Conservation (phyloP, 2,329 filamentous ascomycete genomes). For the Penicillium sp. region DNA sequence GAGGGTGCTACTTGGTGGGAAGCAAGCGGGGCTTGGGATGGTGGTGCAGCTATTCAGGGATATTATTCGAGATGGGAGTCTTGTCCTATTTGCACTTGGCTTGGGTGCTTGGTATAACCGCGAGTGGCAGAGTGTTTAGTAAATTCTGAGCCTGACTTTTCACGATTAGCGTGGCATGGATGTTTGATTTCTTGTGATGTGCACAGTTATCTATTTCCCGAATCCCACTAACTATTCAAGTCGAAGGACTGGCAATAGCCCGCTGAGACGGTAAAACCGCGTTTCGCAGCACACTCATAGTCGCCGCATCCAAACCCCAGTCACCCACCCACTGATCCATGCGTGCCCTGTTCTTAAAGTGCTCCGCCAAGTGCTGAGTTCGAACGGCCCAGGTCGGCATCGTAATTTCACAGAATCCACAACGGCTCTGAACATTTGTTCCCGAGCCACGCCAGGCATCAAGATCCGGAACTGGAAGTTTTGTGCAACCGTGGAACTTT, state of each 20-base stretch:
- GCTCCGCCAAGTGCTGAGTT: conserved; percentile 56
- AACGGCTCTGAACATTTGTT: conserved; percentile 55
- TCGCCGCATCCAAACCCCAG: conserved; percentile 48
- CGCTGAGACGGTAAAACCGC: conserved; percentile 36
- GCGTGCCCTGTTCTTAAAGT: conserved; percentile 55
- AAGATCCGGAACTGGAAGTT: conserved; percentile 52
- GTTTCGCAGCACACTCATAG: conserved; percentile 37
- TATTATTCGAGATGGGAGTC: conserved; percentile 46
- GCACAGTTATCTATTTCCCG: background rate
- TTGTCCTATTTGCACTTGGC: conserved; percentile 50
- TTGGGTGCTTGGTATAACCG: conserved; percentile 45
- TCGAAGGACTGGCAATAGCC: background rate
- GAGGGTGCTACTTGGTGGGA: conserved; percentile 35
- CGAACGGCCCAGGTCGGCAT: conserved; percentile 56
- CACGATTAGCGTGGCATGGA: conserved; percentile 12
- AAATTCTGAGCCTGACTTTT: background rate
- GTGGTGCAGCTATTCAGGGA: conserved; percentile 44
- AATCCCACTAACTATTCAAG: background rate
- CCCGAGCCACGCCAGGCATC: conserved; percentile 57
- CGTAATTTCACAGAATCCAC: conserved; percentile 54
- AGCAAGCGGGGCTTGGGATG: conserved; percentile 31
- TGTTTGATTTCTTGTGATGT: background rate
- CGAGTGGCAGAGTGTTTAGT: conserved; percentile 29
- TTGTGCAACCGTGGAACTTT: conserved; percentile 56
- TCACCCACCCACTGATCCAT: conserved; percentile 61